phyloP scores from a whole-genome alignment of 2,329 filamentous ascomycete species.

The Beauveria pseudobassiana region DNA sequence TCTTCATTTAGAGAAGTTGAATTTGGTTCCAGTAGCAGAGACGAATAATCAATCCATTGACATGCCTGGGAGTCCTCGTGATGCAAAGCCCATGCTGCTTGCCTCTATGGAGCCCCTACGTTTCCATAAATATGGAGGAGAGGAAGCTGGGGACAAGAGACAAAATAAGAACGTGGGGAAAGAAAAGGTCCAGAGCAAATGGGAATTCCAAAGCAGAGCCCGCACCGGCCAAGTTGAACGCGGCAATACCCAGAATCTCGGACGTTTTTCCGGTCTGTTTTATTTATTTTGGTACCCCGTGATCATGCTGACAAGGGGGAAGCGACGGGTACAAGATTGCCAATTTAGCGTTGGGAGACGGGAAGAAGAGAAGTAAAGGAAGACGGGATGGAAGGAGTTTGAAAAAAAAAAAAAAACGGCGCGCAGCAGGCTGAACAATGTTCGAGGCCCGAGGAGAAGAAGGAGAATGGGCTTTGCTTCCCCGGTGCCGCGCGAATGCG shows the following conservation, averaged over 20 bases:
- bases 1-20: not conserved
- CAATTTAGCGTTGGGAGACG: not conserved
- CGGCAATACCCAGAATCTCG: not conserved
- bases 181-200: not conserved
- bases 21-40: not conserved
- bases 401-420: not conserved
- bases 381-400: not conserved
- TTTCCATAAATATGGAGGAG: not conserved
- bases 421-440: not conserved
- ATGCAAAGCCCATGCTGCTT: not conserved
- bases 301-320: not conserved
- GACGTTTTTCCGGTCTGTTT: not conserved
- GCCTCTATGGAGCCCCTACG: not conserved
- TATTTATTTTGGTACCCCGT: not conserved
- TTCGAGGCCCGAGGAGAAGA: not conserved
- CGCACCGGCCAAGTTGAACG: not conserved
- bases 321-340: not conserved
- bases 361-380: not conserved
- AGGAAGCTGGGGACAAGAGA: not conserved
- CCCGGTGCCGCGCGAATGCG: not conserved
- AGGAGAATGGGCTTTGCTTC: not conserved
- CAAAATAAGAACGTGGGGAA: not conserved
- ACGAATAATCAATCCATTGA: not conserved
- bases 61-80: not conserved
- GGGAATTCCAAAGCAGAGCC: not conserved